Conservation (phyloP, 2,329 filamentous ascomycete species). For the Seiridium unicorne region DNA sequence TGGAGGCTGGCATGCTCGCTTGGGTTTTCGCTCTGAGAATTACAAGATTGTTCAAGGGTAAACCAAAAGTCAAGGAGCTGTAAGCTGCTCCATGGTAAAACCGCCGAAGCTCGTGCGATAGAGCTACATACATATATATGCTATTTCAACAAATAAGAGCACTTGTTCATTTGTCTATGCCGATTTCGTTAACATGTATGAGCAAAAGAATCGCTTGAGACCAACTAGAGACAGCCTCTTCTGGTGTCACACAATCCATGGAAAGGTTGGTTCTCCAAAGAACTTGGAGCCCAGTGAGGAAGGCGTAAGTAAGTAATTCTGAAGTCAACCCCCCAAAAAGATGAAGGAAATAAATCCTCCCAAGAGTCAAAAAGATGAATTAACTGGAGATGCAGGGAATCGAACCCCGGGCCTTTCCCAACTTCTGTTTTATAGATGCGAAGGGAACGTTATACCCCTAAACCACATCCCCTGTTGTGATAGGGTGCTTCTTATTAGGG, state of each 20-base stretch:
- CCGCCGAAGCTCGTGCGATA: neutral
- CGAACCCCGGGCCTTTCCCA: constrained; percentile 9
- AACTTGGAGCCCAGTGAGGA: no score
- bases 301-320: no score
- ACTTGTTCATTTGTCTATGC: neutral
- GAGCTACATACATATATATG: neutral
- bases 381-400: constrained; percentile 3
- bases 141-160: neutral
- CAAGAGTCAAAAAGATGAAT: neutral
- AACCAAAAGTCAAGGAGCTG: constrained; percentile 3
- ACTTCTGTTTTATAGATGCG: neutral
- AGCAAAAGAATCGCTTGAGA: no score
- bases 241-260: no score
- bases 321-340: neutral
- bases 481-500: no score
- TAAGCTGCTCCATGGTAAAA: neutral
- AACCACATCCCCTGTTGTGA: constrained; percentile 4
- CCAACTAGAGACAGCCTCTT: no score
- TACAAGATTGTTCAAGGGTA: neutral
- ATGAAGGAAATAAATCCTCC: neutral
- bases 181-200: no score
- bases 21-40: constrained; percentile 27
- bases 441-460: constrained; percentile 10
- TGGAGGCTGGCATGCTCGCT: constrained; percentile 44
- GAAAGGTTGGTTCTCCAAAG: no score